Percentiles rank a stretch among this genome's conserved stretches.
These are phyloP conservation scores for Tuber calosporum DNA, from an alignment of 495 filamentous ascomycete species.

Conservation along the genomic window DNA sequence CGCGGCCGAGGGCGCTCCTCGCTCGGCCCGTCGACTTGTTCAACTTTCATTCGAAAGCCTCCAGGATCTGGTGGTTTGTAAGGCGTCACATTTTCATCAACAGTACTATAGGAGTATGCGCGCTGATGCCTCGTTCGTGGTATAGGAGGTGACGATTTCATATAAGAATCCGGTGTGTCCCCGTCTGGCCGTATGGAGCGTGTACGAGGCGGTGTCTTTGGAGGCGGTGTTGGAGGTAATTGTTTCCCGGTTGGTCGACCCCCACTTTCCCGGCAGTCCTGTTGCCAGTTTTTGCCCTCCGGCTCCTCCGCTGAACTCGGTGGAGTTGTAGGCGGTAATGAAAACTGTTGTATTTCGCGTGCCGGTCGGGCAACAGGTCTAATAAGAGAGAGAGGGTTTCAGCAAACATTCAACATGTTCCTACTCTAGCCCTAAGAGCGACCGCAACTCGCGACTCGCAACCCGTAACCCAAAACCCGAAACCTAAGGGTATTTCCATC, in stretches of 20 bases:
- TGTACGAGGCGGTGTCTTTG: conserved; percentile 36
- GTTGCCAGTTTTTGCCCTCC: conserved; percentile 25
- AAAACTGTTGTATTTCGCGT: conserved; percentile 38
- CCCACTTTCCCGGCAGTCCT: conserved; percentile 22
- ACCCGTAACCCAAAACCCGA: not conserved
- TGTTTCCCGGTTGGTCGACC: conserved; percentile 21
- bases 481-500: not conserved
- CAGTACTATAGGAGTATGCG: conserved; percentile 58
- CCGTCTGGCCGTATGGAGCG: conserved; percentile 20
- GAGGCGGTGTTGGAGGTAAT: conserved; percentile 34
- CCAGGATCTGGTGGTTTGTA: conserved; percentile 51
- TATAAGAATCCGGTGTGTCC: conserved; percentile 24
- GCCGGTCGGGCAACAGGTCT: conserved; percentile 40
- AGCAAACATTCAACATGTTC: conserved; percentile 8
- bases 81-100: conserved; percentile 48
- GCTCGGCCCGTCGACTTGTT: conserved; percentile 67
- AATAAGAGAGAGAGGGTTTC: conserved; percentile 8
- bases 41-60: conserved; percentile 67
- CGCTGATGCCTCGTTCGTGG: conserved; percentile 47
- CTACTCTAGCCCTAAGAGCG: not conserved
- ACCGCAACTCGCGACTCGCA: not conserved
- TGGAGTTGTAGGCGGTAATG: conserved; percentile 40
- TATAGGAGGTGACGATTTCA: conserved; percentile 41
- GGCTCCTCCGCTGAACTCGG: conserved; percentile 41
- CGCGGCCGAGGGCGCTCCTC: conserved; percentile 52